Evolutionary conservation across 495 filamentous ascomycete genomes (phyloP).

Genomic region (Hyaloscypha bicolor): DNA sequence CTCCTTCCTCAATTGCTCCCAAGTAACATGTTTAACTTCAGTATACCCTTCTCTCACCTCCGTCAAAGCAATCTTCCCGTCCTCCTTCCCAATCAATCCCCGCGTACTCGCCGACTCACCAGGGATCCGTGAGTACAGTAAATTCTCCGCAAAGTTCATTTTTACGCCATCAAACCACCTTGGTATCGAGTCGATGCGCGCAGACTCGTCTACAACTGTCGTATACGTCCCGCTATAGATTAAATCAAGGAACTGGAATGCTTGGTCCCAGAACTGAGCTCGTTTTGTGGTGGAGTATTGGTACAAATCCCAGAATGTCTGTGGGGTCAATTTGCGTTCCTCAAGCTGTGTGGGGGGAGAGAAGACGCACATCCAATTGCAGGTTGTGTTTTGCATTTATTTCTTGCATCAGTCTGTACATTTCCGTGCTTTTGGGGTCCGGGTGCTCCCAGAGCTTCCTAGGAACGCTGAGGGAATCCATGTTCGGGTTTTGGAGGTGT

Average conservation of each 20-base stretch:
- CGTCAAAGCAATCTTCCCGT: slow-evolving; percentile 66
- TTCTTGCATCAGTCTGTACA: slow-evolving; percentile 53
- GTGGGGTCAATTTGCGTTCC: slow-evolving; percentile 3
- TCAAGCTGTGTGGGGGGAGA: not conserved
- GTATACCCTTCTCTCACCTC: slow-evolving; percentile 70
- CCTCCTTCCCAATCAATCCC: slow-evolving; percentile 62
- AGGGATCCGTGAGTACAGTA: slow-evolving; percentile 51
- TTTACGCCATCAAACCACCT: slow-evolving; percentile 67
- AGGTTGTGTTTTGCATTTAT: slow-evolving; percentile 47
- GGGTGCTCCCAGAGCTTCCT: slow-evolving; percentile 62
- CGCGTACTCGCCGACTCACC: slow-evolving; percentile 35
- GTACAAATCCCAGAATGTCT: slow-evolving; percentile 68
- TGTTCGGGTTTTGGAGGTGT: not conserved
- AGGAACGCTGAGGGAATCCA: slow-evolving; percentile 37
- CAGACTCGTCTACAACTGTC: slow-evolving; percentile 65
- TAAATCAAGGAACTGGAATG: slow-evolving; percentile 59
- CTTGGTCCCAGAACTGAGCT: slow-evolving; percentile 66
- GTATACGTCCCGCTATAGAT: slow-evolving; percentile 63
- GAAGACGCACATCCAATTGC: slow-evolving; percentile 43
- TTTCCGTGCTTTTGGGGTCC: slow-evolving; percentile 50
- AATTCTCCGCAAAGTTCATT: slow-evolving; percentile 67
- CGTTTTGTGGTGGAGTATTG: slow-evolving; percentile 61
- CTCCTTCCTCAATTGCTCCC: slow-evolving; percentile 58
- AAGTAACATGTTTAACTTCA: slow-evolving; percentile 60
- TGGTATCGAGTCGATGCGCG: slow-evolving; percentile 68